phyloP scores from a whole-genome alignment of 2,329 filamentous ascomycete genomes.

The Amauroascus niger region DNA sequence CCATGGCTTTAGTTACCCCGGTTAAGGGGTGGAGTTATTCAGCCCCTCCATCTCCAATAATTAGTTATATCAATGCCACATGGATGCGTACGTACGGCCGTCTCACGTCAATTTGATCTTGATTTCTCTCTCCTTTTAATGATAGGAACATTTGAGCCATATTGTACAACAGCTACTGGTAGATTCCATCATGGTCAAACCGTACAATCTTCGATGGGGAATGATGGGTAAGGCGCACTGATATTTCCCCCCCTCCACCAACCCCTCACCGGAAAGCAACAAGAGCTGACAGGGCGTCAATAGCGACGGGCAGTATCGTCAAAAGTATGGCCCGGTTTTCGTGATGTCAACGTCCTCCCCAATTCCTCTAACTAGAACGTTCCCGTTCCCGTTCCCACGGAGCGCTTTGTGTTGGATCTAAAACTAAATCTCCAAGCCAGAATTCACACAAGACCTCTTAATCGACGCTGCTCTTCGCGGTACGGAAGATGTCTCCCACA shows the following conservation, averaged over 20 bases:
- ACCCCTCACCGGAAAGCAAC: background rate
- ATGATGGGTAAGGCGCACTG: constrained; percentile 33
- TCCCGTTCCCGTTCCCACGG: no score
- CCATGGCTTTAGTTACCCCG: no score
- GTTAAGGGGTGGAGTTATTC: no score
- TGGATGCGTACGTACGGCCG: no score
- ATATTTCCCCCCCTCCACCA: background rate
- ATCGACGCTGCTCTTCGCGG: constrained; percentile 60
- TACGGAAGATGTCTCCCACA: constrained; percentile 64
- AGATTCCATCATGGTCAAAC: constrained; percentile 5
- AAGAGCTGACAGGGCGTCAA: constrained; percentile 8
- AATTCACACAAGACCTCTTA: constrained; percentile 68
- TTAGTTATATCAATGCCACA: no score
- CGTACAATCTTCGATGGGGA: constrained; percentile 35
- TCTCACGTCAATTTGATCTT: no score
- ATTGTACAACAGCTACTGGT: background rate
- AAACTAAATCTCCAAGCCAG: constrained; percentile 23
- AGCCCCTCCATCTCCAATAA: no score
- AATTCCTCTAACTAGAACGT: no score
- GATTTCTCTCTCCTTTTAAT: background rate
- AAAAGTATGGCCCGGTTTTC: constrained; percentile 24
- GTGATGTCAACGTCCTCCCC: background rate
- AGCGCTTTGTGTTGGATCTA: background rate
- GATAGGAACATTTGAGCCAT: background rate
- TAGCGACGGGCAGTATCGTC: constrained; percentile 39